A percentile compares a stretch with the other conserved stretches of the same genome.
Conservation (phyloP, 2,329 filamentous ascomycete genomes). For the Beauveria brongniartii region DNA sequence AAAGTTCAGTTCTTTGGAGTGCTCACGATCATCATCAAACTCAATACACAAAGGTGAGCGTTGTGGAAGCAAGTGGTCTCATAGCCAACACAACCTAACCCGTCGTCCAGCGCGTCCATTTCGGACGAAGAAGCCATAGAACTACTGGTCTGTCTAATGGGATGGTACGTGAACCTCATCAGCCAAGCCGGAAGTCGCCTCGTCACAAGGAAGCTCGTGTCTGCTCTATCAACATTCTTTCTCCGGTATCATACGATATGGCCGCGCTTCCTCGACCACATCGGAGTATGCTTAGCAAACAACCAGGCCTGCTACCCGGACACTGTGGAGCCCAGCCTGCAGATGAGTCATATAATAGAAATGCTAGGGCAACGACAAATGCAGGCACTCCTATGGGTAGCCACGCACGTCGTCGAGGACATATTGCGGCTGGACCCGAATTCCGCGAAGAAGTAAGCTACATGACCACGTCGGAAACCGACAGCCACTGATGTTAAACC, state of each 20-base stretch:
- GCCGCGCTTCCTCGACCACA: conserved; percentile 55
- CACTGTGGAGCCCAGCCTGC: conserved; percentile 24
- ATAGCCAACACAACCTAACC: conserved; percentile 5
- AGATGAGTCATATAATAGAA: conserved; percentile 38
- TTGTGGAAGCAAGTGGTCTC: neutral
- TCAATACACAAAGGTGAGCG: conserved; percentile 76
- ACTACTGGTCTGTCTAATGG: conserved; percentile 52
- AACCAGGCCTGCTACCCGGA: conserved; percentile 17
- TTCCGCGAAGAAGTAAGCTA: conserved; percentile 45
- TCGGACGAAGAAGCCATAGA: conserved; percentile 48
- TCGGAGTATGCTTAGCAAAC: conserved; percentile 45
- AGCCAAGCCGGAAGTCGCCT: conserved; percentile 45
- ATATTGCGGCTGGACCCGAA: conserved; percentile 53
- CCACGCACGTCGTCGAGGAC: conserved; percentile 29
- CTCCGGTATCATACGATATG: conserved; percentile 61
- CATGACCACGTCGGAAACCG: conserved; percentile 14
- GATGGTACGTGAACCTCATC: conserved; percentile 52
- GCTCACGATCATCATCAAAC: conserved; percentile 85
- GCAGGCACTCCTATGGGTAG: conserved; percentile 57
- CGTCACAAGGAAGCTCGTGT: conserved; percentile 66
- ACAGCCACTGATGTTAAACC: conserved; percentile 11
- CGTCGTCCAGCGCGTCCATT: conserved; percentile 35
- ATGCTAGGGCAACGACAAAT: conserved; percentile 39
- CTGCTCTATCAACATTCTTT: conserved; percentile 69
- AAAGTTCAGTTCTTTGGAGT: conserved; percentile 89